These are phyloP conservation scores for Trypanosoma caninum DNA, from an alignment of 208 protist species.

Conservation along the genomic window DNA sequence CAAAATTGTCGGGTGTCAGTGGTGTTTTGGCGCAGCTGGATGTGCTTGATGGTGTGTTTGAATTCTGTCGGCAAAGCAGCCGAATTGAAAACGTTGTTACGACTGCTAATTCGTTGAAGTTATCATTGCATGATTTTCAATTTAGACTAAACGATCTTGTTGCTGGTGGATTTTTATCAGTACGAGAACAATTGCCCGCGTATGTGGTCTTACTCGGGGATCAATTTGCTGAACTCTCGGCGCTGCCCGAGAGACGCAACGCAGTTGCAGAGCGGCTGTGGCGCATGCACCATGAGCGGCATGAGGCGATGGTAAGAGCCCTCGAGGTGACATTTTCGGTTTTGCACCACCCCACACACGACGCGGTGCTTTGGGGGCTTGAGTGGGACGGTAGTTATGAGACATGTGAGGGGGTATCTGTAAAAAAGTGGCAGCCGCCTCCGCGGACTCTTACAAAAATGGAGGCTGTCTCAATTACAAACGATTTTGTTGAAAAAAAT, in stretches of 20 bases:
- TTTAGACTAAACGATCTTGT: constrained; percentile 62
- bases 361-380: constrained; percentile 30
- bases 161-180: constrained; percentile 26
- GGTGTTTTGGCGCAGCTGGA: constrained; percentile 58
- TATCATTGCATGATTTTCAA: constrained; percentile 57
- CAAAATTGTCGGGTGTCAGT: constrained; percentile 30
- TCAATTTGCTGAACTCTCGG: constrained; percentile 31
- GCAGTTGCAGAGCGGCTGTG: constrained; percentile 27
- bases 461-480: constrained; percentile 66
- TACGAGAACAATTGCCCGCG: constrained; percentile 18
- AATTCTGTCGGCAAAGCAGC: constrained; percentile 33
- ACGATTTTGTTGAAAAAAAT: constrained; percentile 88
- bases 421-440: constrained; percentile 44
- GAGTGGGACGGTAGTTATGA: constrained; percentile 12
- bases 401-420: not conserved
- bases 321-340: constrained; percentile 55
- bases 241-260: constrained; percentile 20
- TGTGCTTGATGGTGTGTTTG: constrained; percentile 55
- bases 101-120: constrained; percentile 48
- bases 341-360: constrained; percentile 50
- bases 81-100: constrained; percentile 49
- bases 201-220: constrained; percentile 25
- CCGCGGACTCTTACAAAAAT: constrained; percentile 32
- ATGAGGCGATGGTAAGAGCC: constrained; percentile 32
- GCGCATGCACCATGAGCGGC: constrained; percentile 28